Percentiles rank a stretch among this genome's conserved stretches.
phyloP scores from a whole-genome alignment of 176 grass and related monocot species.

The Metroxylon sagu region DNA sequence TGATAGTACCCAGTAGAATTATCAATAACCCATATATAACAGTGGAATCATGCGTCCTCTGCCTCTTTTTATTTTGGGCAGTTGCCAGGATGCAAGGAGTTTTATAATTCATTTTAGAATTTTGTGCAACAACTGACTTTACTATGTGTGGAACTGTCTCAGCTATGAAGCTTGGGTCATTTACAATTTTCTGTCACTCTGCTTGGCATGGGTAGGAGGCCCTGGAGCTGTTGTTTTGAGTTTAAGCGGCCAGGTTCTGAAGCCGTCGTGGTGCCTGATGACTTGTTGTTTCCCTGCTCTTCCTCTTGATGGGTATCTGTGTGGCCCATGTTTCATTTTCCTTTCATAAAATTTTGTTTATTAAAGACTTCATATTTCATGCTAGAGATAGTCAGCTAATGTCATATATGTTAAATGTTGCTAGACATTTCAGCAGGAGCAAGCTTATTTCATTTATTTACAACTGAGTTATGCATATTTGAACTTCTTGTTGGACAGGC shows the following conservation, averaged over 20 bases:
- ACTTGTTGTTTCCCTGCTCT: constrained; percentile 92
- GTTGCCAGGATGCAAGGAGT: background rate
- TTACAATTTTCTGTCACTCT: constrained; percentile 89
- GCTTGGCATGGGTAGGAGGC: constrained; percentile 91
- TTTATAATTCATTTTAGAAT: background rate
- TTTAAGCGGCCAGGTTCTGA: constrained; percentile 64
- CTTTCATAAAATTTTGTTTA: too few species aligned
- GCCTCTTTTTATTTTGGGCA: too few species aligned
- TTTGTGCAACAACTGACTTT: background rate
- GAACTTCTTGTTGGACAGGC: constrained; percentile 35
- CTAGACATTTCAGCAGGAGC: background rate
- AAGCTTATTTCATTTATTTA: background rate
- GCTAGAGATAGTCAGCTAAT: too few species aligned
- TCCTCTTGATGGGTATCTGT: constrained; percentile 85
- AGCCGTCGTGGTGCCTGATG: constrained; percentile 91
- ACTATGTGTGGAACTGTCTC: constrained; percentile 21
- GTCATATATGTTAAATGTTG: background rate
- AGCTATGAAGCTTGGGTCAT: constrained; percentile 93
- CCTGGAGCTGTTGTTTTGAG: constrained; percentile 71
- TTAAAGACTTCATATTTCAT: too few species aligned
- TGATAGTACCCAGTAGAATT: too few species aligned
- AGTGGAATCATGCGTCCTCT: too few species aligned
- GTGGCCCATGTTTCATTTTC: too few species aligned
- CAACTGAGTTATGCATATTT: too few species aligned
- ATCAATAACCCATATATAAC: too few species aligned